Percentiles rank a stretch among this genome's conserved stretches.
Conservation (phyloP, 148 eudicot species). For the Selenicereus undatus region DNA sequence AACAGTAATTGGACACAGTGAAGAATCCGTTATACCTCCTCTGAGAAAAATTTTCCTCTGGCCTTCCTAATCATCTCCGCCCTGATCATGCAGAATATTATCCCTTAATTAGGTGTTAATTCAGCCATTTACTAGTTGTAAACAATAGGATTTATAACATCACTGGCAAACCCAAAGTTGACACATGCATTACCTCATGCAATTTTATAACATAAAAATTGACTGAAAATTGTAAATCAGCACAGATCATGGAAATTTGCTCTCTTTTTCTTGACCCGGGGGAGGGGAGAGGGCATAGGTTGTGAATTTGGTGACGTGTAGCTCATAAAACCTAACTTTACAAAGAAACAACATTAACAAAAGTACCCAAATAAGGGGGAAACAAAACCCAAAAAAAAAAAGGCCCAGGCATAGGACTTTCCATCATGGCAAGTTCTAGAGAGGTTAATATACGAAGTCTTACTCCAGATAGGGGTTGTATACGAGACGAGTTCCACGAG, state of each 20-base stretch:
- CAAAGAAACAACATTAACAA: too few relatives aligned
- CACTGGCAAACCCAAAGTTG: background rate
- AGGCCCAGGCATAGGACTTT: background rate
- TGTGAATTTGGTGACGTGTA: background rate
- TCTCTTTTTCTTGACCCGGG: too few relatives aligned
- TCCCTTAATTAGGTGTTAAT: slow-evolving; percentile 8
- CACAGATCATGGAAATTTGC: background rate
- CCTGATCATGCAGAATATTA: slow-evolving; percentile 38
- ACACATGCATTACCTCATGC: background rate
- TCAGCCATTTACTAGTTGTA: background rate
- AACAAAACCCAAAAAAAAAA: too few relatives aligned
- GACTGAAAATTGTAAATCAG: background rate
- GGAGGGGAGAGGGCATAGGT: too few relatives aligned
- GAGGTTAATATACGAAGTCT: background rate
- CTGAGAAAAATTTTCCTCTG: slow-evolving; percentile 67
- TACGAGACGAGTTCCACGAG: background rate
- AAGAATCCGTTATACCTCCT: slow-evolving; percentile 55
- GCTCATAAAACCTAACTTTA: background rate
- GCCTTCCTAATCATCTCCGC: slow-evolving; percentile 63
- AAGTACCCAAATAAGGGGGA: background rate
- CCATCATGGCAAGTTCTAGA: background rate
- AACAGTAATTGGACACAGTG: background rate
- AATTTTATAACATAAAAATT: background rate
- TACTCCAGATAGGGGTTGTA: background rate
- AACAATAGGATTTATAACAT: background rate